Evolutionary conservation across 2,329 filamentous ascomycete genomes (phyloP).

Genomic region (Xylaria sp.): DNA sequence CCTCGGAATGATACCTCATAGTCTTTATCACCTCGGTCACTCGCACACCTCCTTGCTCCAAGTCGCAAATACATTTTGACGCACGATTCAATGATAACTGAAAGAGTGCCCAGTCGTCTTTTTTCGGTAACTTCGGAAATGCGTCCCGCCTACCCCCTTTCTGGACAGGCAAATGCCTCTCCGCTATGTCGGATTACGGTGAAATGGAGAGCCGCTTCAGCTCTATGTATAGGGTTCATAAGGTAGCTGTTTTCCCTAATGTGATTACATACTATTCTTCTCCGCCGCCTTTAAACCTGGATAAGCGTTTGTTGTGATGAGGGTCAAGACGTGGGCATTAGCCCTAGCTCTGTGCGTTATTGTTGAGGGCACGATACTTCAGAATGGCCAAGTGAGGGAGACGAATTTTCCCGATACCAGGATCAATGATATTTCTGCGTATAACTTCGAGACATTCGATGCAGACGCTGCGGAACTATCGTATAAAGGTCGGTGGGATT

Average conservation of each 20-base stretch:
- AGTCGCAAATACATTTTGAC: not conserved
- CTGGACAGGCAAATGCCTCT: conserved; percentile 9
- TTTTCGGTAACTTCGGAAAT: conserved; percentile 27
- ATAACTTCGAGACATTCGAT: conserved; percentile 57
- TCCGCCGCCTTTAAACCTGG: not conserved
- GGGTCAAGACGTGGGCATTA: conserved; percentile 19
- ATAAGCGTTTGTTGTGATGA: conserved; percentile 32
- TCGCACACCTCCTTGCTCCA: not conserved
- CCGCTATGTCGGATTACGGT: conserved; percentile 16
- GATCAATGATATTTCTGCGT: conserved; percentile 47
- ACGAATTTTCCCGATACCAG: conserved; percentile 56
- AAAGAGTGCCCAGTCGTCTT: not conserved
- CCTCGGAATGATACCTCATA: not conserved
- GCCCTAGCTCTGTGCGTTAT: conserved; percentile 35
- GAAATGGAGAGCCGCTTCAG: conserved; percentile 6
- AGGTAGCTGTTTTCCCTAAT: conserved; percentile 5
- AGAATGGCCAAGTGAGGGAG: conserved; percentile 55
- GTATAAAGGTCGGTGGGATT: conserved; percentile 72
- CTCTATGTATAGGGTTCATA: conserved; percentile 1
- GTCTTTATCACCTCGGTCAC: not conserved
- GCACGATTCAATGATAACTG: not conserved
- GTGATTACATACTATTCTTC: not conserved
- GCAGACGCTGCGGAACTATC: conserved; percentile 64
- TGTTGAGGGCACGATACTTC: conserved; percentile 49
- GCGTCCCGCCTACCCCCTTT: conserved; percentile 22